Evolutionary conservation across 345 rosid species (phyloP), one percentile per base, ranked within the genome.

Genomic region (Pseudoturritis turrita): DNA sequence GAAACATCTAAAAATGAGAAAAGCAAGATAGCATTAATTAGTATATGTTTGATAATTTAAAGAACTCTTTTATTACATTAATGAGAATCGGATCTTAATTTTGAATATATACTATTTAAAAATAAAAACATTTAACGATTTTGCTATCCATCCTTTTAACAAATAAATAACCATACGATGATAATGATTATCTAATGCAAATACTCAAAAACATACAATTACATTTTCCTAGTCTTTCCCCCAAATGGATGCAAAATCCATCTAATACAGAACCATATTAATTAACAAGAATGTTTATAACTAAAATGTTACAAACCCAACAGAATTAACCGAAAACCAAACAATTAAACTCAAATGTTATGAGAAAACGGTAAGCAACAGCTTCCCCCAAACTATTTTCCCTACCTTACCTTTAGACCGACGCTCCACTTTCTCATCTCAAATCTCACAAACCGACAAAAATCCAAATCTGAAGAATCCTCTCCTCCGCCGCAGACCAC

Each of bases 381-480:
- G 56, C 65, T 56, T 55, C 26, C 31, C 10, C 26, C 3, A 8
- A 65, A 37, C 52, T 39, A 65, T n/a, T 40, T 25, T 25, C 21
- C 5, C 73, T 31, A 68, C 57, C 18, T 37, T 37, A 50, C 62
- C 54, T 62, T 51, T 62, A 62, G 40, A 71, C 52, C 61, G 40
- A 60, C 68, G 7, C 36, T 33, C 8, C 10, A 33, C 36, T 7
- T 8, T 33, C 36, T 33, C 36, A 33, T 18, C 75, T 40, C 76
- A 41, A n/a, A 37, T 52, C 61, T 52, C 62, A 40, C 69, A 62
- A 62, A 71, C 62, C 76, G 62, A 71, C 54, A 45, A 62, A 15
- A 71, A 25, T 10, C 33, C 35, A 46, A 65, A 49, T n/a, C 12
- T 44, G 6, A 37, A 21, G 41, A 41, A 28, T 51, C 28, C 41